Percentiles rank a stretch among this genome's conserved stretches.
Conservation (phyloP, 2,329 filamentous ascomycete genomes). For the Venturia aucupariae region DNA sequence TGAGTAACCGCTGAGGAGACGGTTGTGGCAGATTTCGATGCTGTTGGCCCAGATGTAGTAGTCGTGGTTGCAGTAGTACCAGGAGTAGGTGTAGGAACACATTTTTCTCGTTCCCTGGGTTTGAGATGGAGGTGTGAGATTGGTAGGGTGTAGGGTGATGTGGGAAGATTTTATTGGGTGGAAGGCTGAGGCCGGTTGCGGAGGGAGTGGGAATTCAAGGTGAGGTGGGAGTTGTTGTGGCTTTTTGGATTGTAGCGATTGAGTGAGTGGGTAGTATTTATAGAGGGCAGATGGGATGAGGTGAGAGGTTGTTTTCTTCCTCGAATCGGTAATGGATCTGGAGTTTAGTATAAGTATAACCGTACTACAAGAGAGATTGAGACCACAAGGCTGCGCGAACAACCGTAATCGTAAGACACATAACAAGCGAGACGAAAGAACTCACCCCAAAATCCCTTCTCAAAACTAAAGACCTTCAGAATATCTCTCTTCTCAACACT, state of each 20-base stretch:
- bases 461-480: not conserved
- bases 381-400: not conserved
- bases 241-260: too few species aligned
- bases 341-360: not conserved
- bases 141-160: too few species aligned
- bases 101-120: slow-evolving; percentile 21
- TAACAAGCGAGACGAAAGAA: not conserved
- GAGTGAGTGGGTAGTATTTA: not conserved
- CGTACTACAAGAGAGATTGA: not conserved
- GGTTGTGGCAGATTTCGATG: slow-evolving; percentile 36
- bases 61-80: slow-evolving; percentile 41
- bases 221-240: not conserved
- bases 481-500: too few species aligned
- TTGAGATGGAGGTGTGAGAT: too few species aligned
- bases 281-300: not conserved
- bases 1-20: slow-evolving; percentile 37
- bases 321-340: not conserved
- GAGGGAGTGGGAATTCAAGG: not conserved
- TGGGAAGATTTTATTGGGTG: too few species aligned
- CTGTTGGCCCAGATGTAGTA: slow-evolving; percentile 39
- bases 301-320: not conserved
- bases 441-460: not conserved
- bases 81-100: slow-evolving; percentile 39
- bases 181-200: not conserved
- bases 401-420: too few species aligned